Base-by-base conservation (phyloP, 306 rosid species). In the Crataegus laevigata region DNA sequence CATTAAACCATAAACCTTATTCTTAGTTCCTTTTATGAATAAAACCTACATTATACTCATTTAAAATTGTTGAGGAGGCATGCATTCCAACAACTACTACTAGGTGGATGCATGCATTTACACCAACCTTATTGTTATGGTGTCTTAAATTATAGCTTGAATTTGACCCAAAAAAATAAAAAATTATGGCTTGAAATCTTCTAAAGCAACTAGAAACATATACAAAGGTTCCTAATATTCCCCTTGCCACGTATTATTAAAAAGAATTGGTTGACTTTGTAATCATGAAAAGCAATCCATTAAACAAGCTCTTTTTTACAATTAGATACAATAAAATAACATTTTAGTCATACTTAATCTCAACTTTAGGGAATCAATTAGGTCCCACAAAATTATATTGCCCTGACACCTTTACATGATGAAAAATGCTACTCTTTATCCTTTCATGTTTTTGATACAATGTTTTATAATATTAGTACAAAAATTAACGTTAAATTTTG, bases 231-330 rank as follows among this genome's bases (percentile, higher is more conserved):
- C 21, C 12, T 55, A 75, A 50, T 71, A 71, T 62, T 32, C 47
- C 62, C 66, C 63, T 66, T 60, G 61, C 36, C 42, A 47, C 19
- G 55, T 28, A 5, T 36, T 47, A 75, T 71, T 71, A 66, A 34
- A 6, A 34, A 75, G 72, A 79, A 66, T 59, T 65, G 69, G 75
- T 73, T 83, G 86, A 75, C 83, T 70, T 79, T 32, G 64, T 10
- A 69, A 75, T 75, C 66, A 75, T 69, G 71, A 65, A 66, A 82
- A 36, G 72, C 60, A 70, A 34, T 69, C 80, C 75, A 47, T 47
- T 3, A 50, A 82, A 38, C 71, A 30, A 66, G 29, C 78, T 15
- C 15, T 47, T 14, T 25, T 30, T 38, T 19, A n/a, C 52, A 29
- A 66, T 36, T 30, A 38, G 72, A 58, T 58, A 25, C 30, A 13